These are phyloP conservation scores for Alternaria rosae DNA, from an alignment of 2,329 filamentous ascomycete species.

Conservation along the genomic window DNA sequence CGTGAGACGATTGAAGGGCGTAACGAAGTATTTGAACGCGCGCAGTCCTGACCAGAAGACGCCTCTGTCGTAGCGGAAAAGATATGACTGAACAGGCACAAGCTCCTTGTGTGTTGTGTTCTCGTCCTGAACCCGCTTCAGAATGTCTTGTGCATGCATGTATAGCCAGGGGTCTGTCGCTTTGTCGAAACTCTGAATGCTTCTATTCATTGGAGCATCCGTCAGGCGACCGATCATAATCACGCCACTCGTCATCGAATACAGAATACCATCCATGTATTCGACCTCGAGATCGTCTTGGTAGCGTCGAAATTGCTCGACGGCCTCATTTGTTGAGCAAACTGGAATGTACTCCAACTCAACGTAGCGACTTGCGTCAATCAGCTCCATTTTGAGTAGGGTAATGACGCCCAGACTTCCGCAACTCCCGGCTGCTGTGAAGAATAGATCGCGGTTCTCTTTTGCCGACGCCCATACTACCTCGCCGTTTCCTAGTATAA, in stretches of 20 bases:
- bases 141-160: slow-evolving; percentile 63
- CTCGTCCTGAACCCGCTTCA: slow-evolving; percentile 20
- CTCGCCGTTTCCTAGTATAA: slow-evolving; percentile 67
- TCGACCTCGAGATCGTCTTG: slow-evolving; percentile 58
- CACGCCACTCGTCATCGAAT: slow-evolving; percentile 62
- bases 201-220: slow-evolving; percentile 52
- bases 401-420: slow-evolving; percentile 70
- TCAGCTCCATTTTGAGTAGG: slow-evolving; percentile 65
- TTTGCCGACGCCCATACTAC: slow-evolving; percentile 57
- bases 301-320: slow-evolving; percentile 58
- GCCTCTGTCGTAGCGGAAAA: slow-evolving; percentile 70
- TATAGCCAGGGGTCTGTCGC: slow-evolving; percentile 76
- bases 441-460: slow-evolving; percentile 62
- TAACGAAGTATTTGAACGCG: slow-evolving; percentile 67
- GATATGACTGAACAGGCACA: slow-evolving; percentile 60
- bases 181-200: slow-evolving; percentile 60
- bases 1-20: slow-evolving; percentile 67
- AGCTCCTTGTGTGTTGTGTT: slow-evolving; percentile 44
- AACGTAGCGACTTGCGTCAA: slow-evolving; percentile 64
- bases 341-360: slow-evolving; percentile 68
- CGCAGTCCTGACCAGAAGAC: slow-evolving; percentile 70
- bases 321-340: slow-evolving; percentile 58
- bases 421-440: slow-evolving; percentile 65
- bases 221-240: slow-evolving; percentile 68
- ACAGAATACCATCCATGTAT: slow-evolving; percentile 76